Evolutionary conservation across 73 alveolate genomes (phyloP).

Genomic region (Paramecium bursaria): DNA sequence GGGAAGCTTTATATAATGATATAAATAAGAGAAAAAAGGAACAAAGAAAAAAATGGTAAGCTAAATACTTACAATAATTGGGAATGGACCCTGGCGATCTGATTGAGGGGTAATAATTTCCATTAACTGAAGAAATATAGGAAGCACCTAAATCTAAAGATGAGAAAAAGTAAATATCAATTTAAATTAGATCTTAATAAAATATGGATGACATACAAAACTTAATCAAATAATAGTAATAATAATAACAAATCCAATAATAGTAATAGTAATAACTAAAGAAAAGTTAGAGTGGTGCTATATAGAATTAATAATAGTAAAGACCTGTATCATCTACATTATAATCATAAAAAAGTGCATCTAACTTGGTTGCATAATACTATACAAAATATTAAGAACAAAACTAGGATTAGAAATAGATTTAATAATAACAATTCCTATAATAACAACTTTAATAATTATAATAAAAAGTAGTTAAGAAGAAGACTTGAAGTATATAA

Average conservation of each 20-base stretch:
- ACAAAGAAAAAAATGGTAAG: slow-evolving; percentile 74
- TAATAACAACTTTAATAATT: slow-evolving; percentile 43
- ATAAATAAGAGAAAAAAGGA: slow-evolving; percentile 85
- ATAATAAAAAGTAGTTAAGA: slow-evolving; percentile 1
- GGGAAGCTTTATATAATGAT: slow-evolving; percentile 84
- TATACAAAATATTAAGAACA: not conserved
- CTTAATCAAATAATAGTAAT: no score
- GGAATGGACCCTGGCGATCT: slow-evolving; percentile 60
- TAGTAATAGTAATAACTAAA: not conserved
- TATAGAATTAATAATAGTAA: no score
- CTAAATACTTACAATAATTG: slow-evolving; percentile 36
- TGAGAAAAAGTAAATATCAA: not conserved
- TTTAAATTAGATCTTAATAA: no score
- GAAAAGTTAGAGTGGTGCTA: slow-evolving; percentile 9
- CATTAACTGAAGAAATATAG: slow-evolving; percentile 1
- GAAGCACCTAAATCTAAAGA: slow-evolving; percentile 1
- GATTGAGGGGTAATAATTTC: slow-evolving; percentile 34
- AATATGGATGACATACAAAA: no score
- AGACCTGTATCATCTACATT: not conserved
- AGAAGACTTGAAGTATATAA: slow-evolving; percentile 30
- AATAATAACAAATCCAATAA: not conserved
- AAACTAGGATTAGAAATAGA: not conserved
- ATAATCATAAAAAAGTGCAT: slow-evolving; percentile 28
- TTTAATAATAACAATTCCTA: slow-evolving; percentile 22
- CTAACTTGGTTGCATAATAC: not conserved